Base-by-base conservation (phyloP, 2,329 filamentous ascomycete genomes). In the Talaromyces sp. region DNA sequence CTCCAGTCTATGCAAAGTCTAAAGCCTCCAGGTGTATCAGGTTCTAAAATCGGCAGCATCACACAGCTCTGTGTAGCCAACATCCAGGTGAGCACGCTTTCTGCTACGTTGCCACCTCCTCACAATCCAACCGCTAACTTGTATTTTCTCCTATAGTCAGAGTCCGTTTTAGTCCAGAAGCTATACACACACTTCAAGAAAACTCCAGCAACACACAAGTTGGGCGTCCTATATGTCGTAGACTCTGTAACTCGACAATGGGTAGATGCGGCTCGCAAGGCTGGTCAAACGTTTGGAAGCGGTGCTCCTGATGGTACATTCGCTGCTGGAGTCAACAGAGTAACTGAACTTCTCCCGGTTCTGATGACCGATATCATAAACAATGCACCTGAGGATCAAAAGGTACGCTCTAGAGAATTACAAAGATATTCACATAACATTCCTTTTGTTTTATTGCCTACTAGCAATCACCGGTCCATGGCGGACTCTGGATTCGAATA, bases 141-240 rank as follows among this genome's bases (percentile, higher is more conserved):
- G n/a, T n/a, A n/a, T 54, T 39, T 60, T 57, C 28, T 63, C 10
- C 15, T 31, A 62, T 78, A 97, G 94, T 93, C 89, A 76, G 93
- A 97, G 79, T 94, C 91, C 56, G 86, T 92, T 67, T 86, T 99
- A 70, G 90, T 97, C 68, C 91, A 96, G 75, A 97, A 96, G 75
- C 88, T 99, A 70, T 96, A 89, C 78, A 95, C 92, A 65, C 92
- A 97, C 71, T 95, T 97, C 83, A 96, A 95, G 77, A 96, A 94
- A 77, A 88, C 92, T 66, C 90, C 91, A 61, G 86, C 86, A 73
- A 96, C 91, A 73, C 93, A 99, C 84, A 99, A 99, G 79, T 84
- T 99, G 76, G 94, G 94, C 78, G 92, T 97, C 72, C 87, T 99
- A 79, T 99, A 99, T 87, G 92, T 97, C 79, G 90, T 99, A 92